phyloP scores from a whole-genome alignment of 345 rosid genomes.

The Brassica nigra region DNA sequence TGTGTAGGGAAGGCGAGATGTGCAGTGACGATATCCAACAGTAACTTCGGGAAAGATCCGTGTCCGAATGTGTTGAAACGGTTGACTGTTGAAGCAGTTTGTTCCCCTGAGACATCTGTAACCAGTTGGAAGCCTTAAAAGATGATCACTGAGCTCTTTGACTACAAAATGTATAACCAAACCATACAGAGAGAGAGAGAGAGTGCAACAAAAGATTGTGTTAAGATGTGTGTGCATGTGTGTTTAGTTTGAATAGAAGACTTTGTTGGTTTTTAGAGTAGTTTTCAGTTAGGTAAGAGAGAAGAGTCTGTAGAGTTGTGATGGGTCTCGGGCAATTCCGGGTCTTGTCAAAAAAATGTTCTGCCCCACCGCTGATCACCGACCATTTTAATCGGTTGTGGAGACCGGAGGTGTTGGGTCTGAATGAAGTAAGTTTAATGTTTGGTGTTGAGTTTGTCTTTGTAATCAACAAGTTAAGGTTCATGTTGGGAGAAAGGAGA shows the following conservation, averaged over 20 bases:
- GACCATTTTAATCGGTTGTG: constrained; percentile 50
- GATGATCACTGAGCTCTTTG: constrained; percentile 20
- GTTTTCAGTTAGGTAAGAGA: constrained; percentile 40
- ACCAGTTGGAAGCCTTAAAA: constrained; percentile 51
- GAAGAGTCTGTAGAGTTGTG: constrained; percentile 45
- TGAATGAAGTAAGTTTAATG: constrained; percentile 23
- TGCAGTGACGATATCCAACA: constrained; percentile 71
- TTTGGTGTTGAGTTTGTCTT: constrained; percentile 42
- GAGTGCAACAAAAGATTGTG: constrained; percentile 38
- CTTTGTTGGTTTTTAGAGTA: constrained; percentile 36
- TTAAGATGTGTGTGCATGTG: constrained; percentile 25
- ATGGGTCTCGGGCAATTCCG: constrained; percentile 45
- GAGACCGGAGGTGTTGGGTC: constrained; percentile 25
- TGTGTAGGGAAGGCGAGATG: constrained; percentile 85
- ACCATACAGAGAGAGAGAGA: constrained; percentile 34
- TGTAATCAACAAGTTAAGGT: constrained; percentile 27
- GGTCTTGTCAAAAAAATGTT: constrained; percentile 9
- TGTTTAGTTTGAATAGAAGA: constrained; percentile 35
- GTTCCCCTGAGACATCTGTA: constrained; percentile 53
- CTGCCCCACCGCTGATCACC: constrained; percentile 35
- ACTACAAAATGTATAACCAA: constrained; percentile 45
- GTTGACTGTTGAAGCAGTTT: constrained; percentile 79
- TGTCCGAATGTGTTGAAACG: constrained; percentile 83
- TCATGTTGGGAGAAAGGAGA: constrained; percentile 57
- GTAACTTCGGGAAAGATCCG: constrained; percentile 82